Percentiles rank a stretch among this genome's conserved stretches.
Evolutionary conservation across 768 basidiomycete genomes (phyloP).

Genomic region (Holtermanniella nyarrowii): DNA sequence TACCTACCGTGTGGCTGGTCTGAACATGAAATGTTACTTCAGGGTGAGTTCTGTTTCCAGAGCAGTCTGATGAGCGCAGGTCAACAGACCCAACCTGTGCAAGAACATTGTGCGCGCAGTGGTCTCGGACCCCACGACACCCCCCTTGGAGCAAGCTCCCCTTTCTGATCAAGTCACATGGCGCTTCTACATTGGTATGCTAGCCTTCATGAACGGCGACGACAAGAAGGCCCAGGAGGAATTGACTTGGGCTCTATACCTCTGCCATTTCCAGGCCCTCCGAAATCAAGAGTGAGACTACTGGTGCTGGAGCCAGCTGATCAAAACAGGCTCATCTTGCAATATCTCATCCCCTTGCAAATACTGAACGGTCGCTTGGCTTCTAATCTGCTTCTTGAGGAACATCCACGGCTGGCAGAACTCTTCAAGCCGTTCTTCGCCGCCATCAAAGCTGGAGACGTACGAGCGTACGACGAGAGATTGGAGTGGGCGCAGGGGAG

Average conservation of each 20-base stretch:
- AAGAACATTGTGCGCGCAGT: constrained; percentile 87
- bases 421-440: constrained; percentile 70
- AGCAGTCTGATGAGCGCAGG: constrained; percentile 44
- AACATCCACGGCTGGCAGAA: constrained; percentile 61
- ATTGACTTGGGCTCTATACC: constrained; percentile 73
- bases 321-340: constrained; percentile 64
- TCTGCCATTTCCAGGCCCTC: constrained; percentile 60
- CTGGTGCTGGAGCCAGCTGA: background rate
- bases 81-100: constrained; percentile 79
- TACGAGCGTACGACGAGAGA: constrained; percentile 68
- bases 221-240: constrained; percentile 79
- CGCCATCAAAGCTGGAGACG: constrained; percentile 67
- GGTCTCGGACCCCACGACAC: constrained; percentile 73
- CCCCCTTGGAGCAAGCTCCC: constrained; percentile 63
- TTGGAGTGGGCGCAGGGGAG: constrained; percentile 57
- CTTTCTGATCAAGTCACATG: constrained; percentile 87
- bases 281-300: constrained; percentile 69
- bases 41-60: constrained; percentile 49
- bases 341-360: constrained; percentile 79
- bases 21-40: constrained; percentile 91
- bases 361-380: constrained; percentile 82
- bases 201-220: constrained; percentile 86
- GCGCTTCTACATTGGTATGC: constrained; percentile 87
- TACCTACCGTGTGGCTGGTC: constrained; percentile 86
- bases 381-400: constrained; percentile 55